Evolutionary conservation across 768 basidiomycete species (phyloP).

Genomic region (Butyriboletus loyo): DNA sequence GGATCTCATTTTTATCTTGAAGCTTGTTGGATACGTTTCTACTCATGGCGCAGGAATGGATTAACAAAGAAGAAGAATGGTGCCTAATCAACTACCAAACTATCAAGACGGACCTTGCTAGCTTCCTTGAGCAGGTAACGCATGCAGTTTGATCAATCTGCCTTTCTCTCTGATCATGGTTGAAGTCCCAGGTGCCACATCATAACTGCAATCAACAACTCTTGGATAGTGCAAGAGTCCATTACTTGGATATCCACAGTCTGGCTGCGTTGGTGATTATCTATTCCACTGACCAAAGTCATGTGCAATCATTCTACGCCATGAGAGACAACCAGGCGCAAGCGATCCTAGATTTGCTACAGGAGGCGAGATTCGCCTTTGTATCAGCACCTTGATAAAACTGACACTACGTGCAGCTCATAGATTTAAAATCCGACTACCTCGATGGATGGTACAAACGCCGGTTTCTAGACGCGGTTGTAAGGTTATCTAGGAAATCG

Average conservation of each 20-base stretch:
- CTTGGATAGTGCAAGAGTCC: conserved; percentile 8
- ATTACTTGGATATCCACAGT: conserved; percentile 21
- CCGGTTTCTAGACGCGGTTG: conserved; percentile 27
- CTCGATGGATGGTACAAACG: conserved; percentile 28
- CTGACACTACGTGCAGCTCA: conserved; percentile 17
- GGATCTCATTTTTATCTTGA: not conserved
- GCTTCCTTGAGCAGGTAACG: conserved; percentile 13
- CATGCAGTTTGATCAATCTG: not conserved
- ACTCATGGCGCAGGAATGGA: conserved; percentile 17
- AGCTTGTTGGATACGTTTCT: conserved; percentile 20
- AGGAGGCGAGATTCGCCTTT: conserved; percentile 11
- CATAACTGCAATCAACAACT: conserved; percentile 24
- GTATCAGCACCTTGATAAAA: not conserved
- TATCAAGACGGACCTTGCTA: conserved; percentile 13
- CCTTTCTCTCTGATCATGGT: not conserved
- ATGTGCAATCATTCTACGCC: conserved; percentile 19
- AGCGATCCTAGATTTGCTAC: conserved; percentile 25
- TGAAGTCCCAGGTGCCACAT: conserved; percentile 13
- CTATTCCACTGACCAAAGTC: conserved; percentile 15
- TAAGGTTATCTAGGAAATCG: conserved; percentile 29
- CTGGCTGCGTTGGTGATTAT: conserved; percentile 24
- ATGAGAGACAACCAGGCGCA: conserved; percentile 24
- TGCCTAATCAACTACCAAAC: conserved; percentile 21
- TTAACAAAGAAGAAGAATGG: conserved; percentile 19
- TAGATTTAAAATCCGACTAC: conserved; percentile 19